Evolutionary conservation across 352 stramenopile species (phyloP), one percentile per base, ranked within the genome.

Genomic region (Blastocystis sp.): DNA sequence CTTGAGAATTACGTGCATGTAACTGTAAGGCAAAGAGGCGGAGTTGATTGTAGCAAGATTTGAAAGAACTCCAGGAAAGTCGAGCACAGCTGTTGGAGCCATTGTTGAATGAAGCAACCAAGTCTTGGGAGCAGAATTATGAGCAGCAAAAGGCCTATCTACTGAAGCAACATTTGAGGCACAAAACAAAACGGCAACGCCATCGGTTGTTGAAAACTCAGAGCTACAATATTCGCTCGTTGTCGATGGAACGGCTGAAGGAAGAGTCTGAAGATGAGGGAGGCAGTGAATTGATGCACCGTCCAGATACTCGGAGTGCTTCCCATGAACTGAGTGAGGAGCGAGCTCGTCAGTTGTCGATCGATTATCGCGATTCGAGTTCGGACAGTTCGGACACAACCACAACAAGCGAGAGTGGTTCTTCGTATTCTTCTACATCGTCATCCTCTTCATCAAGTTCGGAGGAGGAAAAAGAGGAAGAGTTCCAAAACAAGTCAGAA

Each of bases 41-140:
- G 8, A 30, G 0, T 16, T 85, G 9, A 65, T 24, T 0, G 9
- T 43, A 85, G 73, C 30, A 85, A 64, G 53, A 69, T 24, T 34
- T 85, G 5, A 3, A 13, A 5, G 8, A 34, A 8, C 73, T 85
- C 37, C 73, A 85, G 50, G 4, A 64, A 20, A 18, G 56, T 37
- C 73, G 73, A 37, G 47, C 54, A 20, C 18, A 64, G 11, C 3
- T 34, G 4, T 34, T 68, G 24, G 20, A 66, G 13, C 47, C 54
- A 34, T 18, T 47, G 20, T 26, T 53, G 2, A 39, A 37, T 13
- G 50, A 85, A 34, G 34, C 59, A 37, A 30, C 26, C 39, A 91
- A 92, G n/a, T 92, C 94, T 41, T 91, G 91, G 41, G 92, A 91
- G 37, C 93, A 92, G 73, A 93, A 93, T 65, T 91, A 93, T 79